A percentile compares a stretch with the other conserved stretches of the same genome.
Conservation (phyloP, 495 filamentous ascomycete species). For the Extremus antarcticus region DNA sequence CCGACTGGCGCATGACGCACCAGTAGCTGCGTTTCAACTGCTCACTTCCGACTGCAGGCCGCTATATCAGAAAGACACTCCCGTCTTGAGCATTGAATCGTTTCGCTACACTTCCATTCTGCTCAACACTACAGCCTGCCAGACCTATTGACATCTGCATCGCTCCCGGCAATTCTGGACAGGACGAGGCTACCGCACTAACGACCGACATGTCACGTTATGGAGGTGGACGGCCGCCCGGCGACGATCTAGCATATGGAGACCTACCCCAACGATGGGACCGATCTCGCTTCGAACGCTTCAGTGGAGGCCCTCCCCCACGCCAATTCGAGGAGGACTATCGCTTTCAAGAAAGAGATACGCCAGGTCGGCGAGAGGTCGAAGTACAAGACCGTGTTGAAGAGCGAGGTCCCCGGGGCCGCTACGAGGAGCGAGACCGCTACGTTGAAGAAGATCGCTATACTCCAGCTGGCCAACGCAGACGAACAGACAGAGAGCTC, state of each 20-base stretch:
- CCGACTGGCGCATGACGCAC: neutral
- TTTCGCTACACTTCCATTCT: too few relatives aligned
- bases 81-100: neutral
- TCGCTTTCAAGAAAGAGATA: conserved; percentile 18
- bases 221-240: conserved; percentile 9
- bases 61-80: neutral
- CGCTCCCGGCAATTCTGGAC: too few relatives aligned
- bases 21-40: neutral
- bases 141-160: too few relatives aligned
- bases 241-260: conserved; percentile 24
- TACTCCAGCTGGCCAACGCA: conserved; percentile 32
- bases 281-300: conserved; percentile 30
- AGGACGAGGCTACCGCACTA: neutral
- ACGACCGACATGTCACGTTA: neutral
- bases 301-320: conserved; percentile 22
- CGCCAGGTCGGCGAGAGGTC: conserved; percentile 24
- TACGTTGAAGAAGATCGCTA: conserved; percentile 46
- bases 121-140: too few relatives aligned
- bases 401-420: conserved; percentile 21
- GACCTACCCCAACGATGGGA: conserved; percentile 30
- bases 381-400: conserved; percentile 26
- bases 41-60: neutral
- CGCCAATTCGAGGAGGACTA: conserved; percentile 29
- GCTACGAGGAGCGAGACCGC: conserved; percentile 40
- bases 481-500: conserved; percentile 20